Evolutionary conservation across 768 basidiomycete genomes (phyloP), one percentile per base, ranked within the genome.

Genomic region (Lentinula edodes): DNA sequence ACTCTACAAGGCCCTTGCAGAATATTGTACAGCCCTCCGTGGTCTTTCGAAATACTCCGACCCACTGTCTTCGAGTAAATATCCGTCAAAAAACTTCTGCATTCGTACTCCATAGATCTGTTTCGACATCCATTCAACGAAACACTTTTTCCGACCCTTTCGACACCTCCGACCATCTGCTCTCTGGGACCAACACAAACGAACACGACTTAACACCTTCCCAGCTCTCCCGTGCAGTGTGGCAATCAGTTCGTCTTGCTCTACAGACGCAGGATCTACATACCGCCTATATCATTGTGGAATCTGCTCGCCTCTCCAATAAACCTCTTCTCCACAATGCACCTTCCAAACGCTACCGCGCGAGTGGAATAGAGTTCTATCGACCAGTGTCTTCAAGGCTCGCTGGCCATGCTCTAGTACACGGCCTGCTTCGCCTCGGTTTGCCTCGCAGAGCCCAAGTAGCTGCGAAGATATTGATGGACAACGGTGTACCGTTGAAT

Each of bases 351-450:
- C 36, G 23, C 16, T 34, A 36, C 18, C 48, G n/a, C 12, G 48
- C 36, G 12, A 50, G 12, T 38, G 70, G 74, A 0, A 75, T 85
- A 57, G 71, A 78, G 15, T 85, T 88, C 63, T 76, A 78, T 52
- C 73, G 70, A 39, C 71, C 78, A 0, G 72, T 89, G 9, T 81
- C 89, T 28, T 80, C 83, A 2, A 84, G 83, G 20, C 74, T 91
- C 3, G 73, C 86, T 16, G 80, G 83, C 0, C 90, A 92, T 65
- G 74, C 78, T 32, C 76, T 92, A 43, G 64, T 92, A 9, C 90
- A 93, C 54, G 78, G 80, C 35, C 76, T 90, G 42, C 67, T 91
- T 20, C 84, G 87, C 54, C 63, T 73, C 6, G 81, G 85, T 2
- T 71, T 80, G 56, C 62, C 73, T 1, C 68, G 76, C 56, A 78